Base-by-base conservation (phyloP, 148 eudicot species). In the Cornus controversa region DNA sequence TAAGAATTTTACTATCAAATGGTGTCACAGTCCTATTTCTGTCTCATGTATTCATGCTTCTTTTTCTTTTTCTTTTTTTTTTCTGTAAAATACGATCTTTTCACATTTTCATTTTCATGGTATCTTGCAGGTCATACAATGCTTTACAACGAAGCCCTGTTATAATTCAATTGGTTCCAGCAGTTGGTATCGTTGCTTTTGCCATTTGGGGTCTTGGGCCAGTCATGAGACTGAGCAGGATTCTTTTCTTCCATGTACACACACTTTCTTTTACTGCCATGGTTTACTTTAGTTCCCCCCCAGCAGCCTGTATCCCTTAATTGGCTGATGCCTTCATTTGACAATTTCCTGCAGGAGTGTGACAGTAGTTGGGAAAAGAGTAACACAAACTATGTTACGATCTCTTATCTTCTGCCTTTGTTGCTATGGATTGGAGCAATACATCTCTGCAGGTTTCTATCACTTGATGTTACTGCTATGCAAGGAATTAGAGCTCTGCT, bases 351-450 rank as follows among this genome's bases (percentile, higher is more conserved):
- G 90, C 90, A 93, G 97, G 88, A 90, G 80, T 82, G 79, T 78
- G 95, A 88, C 57, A 85, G 70, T 86, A 93, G 79, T 72, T 93
- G 95, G 97, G 84, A 72, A 80, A 88, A 78, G 76, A 91, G 97
- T 83, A 78, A 85, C 58, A 60, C 86, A 31, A 77, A 87, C 79
- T 75, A 86, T 78, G 69, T 87, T 77, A 80, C 84, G 90, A 65
- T 92, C 83, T 82, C 74, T 57, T 90, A 91, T 87, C 81, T 93
- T 88, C 95, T 88, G 84, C 85, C 95, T 83, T 71, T 91, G 89
- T 84, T 93, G 80, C 84, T 93, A 37, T 93, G 97, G 97, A 80
- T 85, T 31, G 93, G 93, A 50, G 87, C 88, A 78, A 80, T 77
- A 27, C 92, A 91, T 75, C 69, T 88, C 27, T 93, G 93, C 95